Conservation (phyloP, 148 eudicot genomes). For the Camellia sinensis region DNA sequence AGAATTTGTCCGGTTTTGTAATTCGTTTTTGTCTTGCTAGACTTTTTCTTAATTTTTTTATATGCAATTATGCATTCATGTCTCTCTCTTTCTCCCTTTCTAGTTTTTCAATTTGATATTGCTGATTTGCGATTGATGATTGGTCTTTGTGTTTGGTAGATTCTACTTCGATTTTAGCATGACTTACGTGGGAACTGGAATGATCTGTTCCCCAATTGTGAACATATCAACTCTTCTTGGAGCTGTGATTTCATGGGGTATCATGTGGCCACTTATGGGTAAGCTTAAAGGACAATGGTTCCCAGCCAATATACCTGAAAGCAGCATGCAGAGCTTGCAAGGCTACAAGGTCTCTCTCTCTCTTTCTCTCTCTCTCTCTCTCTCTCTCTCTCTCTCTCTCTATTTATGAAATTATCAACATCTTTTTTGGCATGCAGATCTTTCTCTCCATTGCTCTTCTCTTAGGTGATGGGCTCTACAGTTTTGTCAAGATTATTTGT, state of each 20-base stretch:
- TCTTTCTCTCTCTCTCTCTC: conserved; percentile 12
- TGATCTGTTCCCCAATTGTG: conserved; percentile 73
- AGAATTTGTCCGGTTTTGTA: too few relatives aligned
- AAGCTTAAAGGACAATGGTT: conserved; percentile 61
- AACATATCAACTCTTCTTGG: conserved; percentile 69
- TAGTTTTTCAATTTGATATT: not conserved
- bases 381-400: conserved; percentile 1
- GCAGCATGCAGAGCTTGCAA: conserved; percentile 67
- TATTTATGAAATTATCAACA: not conserved
- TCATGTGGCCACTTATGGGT: conserved; percentile 72
- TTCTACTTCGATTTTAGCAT: conserved; percentile 80
- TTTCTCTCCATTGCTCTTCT: conserved; percentile 75
- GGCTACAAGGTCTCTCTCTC: conserved; percentile 59
- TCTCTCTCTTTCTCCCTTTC: not conserved
- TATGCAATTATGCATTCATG: not conserved
- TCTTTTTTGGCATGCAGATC: conserved; percentile 41
- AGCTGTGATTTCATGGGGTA: conserved; percentile 75
- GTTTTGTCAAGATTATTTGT: conserved; percentile 44
- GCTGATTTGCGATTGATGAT: not conserved
- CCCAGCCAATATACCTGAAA: conserved; percentile 42
- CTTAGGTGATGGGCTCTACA: conserved; percentile 75
- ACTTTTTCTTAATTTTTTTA: too few relatives aligned
- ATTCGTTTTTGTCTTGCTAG: too few relatives aligned
- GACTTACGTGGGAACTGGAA: conserved; percentile 76
- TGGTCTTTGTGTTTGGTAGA: conserved; percentile 26